Conservation (phyloP, 495 filamentous ascomycete species). For the Friedmanniomyces simplex region DNA sequence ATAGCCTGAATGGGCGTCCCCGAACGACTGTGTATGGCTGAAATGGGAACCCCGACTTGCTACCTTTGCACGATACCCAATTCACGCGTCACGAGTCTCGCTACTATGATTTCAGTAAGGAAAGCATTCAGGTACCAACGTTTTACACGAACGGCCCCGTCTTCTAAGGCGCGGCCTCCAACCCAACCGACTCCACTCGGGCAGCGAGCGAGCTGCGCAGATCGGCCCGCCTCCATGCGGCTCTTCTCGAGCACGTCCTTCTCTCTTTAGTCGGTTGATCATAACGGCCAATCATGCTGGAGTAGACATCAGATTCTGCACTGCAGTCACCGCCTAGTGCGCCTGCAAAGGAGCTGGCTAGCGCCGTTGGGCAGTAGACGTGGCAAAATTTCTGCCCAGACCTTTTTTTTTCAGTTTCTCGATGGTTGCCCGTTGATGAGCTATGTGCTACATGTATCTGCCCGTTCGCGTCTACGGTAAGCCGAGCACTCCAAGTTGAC, state of each 20-base stretch:
- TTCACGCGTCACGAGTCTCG: not conserved
- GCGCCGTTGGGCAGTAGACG: conserved; percentile 13
- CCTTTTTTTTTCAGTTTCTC: no score
- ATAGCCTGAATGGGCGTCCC: no score
- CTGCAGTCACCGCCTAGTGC: not conserved
- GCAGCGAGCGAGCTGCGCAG: not conserved
- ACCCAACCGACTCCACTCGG: not conserved
- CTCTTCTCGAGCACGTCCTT: not conserved
- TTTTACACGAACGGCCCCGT: not conserved
- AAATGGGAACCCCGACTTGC: not conserved
- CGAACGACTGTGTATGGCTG: no score
- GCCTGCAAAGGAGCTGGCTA: not conserved
- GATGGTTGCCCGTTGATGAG: no score
- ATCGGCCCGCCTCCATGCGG: conserved; percentile 13
- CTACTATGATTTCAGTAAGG: not conserved
- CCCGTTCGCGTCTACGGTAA: no score
- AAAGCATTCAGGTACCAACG: not conserved
- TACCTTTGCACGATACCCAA: not conserved
- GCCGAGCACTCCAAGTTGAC: no score
- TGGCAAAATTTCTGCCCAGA: no score
- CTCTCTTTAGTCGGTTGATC: no score
- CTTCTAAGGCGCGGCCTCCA: not conserved
- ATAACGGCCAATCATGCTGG: not conserved
- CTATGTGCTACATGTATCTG: no score
- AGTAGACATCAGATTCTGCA: not conserved